A percentile compares a stretch with the other conserved stretches of the same genome.
Conservation (phyloP, 2,329 filamentous ascomycete species). For the Cladosporium colombiae region DNA sequence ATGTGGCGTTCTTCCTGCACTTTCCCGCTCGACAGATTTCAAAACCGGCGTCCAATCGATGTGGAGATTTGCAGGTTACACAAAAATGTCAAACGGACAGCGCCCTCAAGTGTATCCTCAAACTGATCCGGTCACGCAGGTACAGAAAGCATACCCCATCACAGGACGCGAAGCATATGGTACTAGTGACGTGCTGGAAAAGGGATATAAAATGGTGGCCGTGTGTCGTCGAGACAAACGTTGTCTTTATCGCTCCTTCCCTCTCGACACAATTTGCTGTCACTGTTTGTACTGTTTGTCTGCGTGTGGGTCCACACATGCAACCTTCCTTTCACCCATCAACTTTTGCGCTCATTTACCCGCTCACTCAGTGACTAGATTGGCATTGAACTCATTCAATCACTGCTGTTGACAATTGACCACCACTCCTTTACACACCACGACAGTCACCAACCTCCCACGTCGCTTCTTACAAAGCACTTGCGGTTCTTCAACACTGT, state of each 20-base stretch:
- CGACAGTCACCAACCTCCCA: background rate
- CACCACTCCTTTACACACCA: background rate
- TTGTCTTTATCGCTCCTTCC: background rate
- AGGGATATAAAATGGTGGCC: background rate
- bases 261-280: background rate
- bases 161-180: conserved; percentile 92
- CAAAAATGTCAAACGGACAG: conserved; percentile 10
- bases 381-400: background rate
- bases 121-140: conserved; percentile 32
- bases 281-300: conserved; percentile 4
- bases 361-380: background rate
- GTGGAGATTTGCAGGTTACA: background rate
- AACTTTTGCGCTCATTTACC: background rate
- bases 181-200: conserved; percentile 57
- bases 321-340: background rate
- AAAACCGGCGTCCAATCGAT: conserved; percentile 11
- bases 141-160: conserved; percentile 65
- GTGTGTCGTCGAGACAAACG: background rate
- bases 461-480: conserved; percentile 1
- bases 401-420: background rate
- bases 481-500: background rate
- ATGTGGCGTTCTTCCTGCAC: conserved; percentile 11
- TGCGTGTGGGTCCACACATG: conserved; percentile 3
- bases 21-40: background rate
- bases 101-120: conserved; percentile 7